These are phyloP conservation scores for Sugiyamaella marilandica DNA, from an alignment of 805 yeast genomes.

Conservation along the genomic window DNA sequence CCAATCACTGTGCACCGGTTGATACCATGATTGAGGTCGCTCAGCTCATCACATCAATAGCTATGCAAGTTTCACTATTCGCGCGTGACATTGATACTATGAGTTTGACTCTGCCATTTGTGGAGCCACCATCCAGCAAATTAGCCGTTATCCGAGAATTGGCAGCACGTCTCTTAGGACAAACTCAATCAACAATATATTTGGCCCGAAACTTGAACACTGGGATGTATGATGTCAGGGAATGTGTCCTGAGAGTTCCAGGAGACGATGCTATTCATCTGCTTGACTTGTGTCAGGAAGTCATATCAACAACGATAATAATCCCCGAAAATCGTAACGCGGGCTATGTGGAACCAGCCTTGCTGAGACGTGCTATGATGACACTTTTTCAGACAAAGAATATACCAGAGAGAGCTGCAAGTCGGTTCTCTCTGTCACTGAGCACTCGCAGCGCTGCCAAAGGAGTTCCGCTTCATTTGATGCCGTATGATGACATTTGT, in stretches of 20 bases:
- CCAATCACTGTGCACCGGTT: slow-evolving; percentile 8
- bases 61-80: slow-evolving; percentile 5
- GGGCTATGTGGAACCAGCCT: no score
- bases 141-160: slow-evolving; percentile 1
- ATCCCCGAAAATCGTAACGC: no score
- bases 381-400: no score
- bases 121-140: slow-evolving; percentile 3
- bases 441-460: no score
- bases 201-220: slow-evolving; percentile 10
- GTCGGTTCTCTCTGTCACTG: no score
- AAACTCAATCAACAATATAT: neutral
- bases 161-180: slow-evolving; percentile 6
- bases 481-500: no score
- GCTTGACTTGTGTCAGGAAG: slow-evolving; percentile 5
- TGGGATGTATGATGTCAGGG: slow-evolving; percentile 12
- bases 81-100: slow-evolving; percentile 4
- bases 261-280: neutral
- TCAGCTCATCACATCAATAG: neutral
- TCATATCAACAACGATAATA: slow-evolving; percentile 7
- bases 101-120: neutral
- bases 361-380: no score
- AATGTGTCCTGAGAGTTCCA: slow-evolving; percentile 7
- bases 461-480: no score
- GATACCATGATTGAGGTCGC: slow-evolving; percentile 10
- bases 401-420: no score